phyloP scores from a whole-genome alignment of 169 alveolate genomes.

The Eimeria sp. region DNA sequence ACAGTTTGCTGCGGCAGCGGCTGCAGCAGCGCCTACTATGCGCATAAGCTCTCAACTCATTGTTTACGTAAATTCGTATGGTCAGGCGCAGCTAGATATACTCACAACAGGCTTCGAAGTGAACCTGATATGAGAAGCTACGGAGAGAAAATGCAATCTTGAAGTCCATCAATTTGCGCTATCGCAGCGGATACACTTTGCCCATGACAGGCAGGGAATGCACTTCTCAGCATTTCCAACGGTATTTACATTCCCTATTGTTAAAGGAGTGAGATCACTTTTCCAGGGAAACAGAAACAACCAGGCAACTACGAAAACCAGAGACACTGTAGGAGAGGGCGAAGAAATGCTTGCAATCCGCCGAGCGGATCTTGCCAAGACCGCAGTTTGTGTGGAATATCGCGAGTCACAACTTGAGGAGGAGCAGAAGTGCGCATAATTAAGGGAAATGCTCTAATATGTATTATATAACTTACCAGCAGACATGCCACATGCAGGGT shows the following conservation, averaged over 20 bases:
- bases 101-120: neutral
- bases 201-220: neutral
- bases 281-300: neutral
- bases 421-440: neutral
- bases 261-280: neutral
- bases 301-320: neutral
- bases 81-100: neutral
- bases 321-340: neutral
- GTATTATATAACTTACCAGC: neutral
- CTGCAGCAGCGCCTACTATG: slow-evolving; percentile 41
- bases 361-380: neutral
- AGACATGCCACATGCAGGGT: neutral
- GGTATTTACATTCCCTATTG: neutral
- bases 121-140: neutral
- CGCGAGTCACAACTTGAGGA: neutral
- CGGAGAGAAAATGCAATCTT: neutral
- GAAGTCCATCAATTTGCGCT: neutral
- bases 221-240: neutral
- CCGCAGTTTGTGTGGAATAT: neutral
- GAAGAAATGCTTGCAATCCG: neutral
- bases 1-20: slow-evolving; percentile 42
- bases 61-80: neutral
- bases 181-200: neutral
- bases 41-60: neutral
- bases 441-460: neutral